phyloP scores from a whole-genome alignment of 2,329 filamentous ascomycete species.

The Neophaeococcomyces aloes region DNA sequence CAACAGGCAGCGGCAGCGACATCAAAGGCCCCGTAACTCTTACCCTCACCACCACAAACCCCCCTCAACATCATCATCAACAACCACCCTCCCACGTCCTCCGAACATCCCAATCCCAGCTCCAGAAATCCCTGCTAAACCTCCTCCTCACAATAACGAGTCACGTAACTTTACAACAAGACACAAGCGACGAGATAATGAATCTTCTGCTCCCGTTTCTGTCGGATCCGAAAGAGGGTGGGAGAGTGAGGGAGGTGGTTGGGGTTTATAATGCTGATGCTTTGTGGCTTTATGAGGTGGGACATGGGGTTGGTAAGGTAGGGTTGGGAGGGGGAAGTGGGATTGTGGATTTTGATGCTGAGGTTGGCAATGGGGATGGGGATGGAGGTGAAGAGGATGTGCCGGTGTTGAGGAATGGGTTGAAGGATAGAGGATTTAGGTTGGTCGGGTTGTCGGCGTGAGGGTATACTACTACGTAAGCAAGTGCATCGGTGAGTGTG shows the following conservation, averaged over 20 bases:
- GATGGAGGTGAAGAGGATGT: no score
- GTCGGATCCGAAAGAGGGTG: not conserved
- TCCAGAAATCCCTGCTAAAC: slow-evolving; percentile 14
- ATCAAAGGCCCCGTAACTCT: not conserved
- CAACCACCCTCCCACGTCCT: not conserved
- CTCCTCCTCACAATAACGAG: slow-evolving; percentile 32
- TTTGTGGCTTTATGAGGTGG: slow-evolving; percentile 13
- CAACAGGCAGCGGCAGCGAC: no score
- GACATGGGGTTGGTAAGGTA: not conserved
- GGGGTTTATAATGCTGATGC: slow-evolving; percentile 18
- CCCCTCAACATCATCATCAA: not conserved
- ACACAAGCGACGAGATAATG: slow-evolving; percentile 33
- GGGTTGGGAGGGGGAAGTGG: no score
- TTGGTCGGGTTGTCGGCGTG: no score
- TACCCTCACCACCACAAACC: not conserved
- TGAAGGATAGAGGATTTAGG: no score
- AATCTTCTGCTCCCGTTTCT: slow-evolving; percentile 24
- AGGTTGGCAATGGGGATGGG: no score
- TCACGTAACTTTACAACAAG: slow-evolving; percentile 30
- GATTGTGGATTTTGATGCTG: no score
- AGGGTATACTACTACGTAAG: no score
- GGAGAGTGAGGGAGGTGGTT: slow-evolving; percentile 11
- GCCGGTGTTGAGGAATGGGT: no score
- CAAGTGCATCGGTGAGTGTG: no score
- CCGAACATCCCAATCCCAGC: slow-evolving; percentile 10